These are phyloP conservation scores for Hysterangium stoloniferum DNA, from an alignment of 768 basidiomycete genomes.

Conservation along the genomic window DNA sequence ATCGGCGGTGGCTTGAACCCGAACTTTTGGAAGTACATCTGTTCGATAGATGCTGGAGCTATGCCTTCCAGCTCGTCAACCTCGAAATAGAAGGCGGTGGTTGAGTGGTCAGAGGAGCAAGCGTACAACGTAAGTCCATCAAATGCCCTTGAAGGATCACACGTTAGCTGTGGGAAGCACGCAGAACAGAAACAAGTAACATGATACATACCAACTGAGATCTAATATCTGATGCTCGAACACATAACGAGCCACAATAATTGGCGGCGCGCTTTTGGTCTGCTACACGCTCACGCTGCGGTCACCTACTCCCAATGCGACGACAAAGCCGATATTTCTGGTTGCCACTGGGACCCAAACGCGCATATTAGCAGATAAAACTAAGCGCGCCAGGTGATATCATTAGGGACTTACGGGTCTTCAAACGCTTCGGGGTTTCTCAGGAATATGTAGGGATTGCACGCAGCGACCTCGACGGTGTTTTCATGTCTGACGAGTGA, in stretches of 20 bases:
- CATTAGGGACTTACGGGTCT: neutral
- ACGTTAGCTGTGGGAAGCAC: neutral
- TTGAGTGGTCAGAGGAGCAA: slow-evolving; percentile 91
- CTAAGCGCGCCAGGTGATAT: no score
- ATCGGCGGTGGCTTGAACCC: slow-evolving; percentile 57
- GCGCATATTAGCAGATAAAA: neutral
- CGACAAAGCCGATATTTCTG: slow-evolving; percentile 82
- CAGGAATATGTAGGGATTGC: slow-evolving; percentile 92
- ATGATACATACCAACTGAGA: slow-evolving; percentile 72
- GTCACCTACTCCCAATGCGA: slow-evolving; percentile 91
- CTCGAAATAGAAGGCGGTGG: slow-evolving; percentile 83
- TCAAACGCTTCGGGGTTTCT: slow-evolving; percentile 46
- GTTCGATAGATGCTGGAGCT: slow-evolving; percentile 62
- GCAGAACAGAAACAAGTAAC: slow-evolving; percentile 6
- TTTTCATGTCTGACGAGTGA: slow-evolving; percentile 96
- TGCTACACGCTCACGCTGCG: slow-evolving; percentile 94
- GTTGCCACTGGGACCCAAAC: slow-evolving; percentile 47
- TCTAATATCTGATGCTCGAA: slow-evolving; percentile 95
- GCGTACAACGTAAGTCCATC: slow-evolving; percentile 92
- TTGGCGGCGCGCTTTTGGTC: slow-evolving; percentile 82
- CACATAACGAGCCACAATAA: slow-evolving; percentile 89
- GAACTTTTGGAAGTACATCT: slow-evolving; percentile 75
- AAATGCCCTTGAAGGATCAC: slow-evolving; percentile 57
- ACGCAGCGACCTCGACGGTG: slow-evolving; percentile 89
- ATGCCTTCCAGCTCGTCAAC: slow-evolving; percentile 75